Base-by-base conservation (phyloP, 495 filamentous ascomycete genomes). In the Aspergillus ellipticus region DNA sequence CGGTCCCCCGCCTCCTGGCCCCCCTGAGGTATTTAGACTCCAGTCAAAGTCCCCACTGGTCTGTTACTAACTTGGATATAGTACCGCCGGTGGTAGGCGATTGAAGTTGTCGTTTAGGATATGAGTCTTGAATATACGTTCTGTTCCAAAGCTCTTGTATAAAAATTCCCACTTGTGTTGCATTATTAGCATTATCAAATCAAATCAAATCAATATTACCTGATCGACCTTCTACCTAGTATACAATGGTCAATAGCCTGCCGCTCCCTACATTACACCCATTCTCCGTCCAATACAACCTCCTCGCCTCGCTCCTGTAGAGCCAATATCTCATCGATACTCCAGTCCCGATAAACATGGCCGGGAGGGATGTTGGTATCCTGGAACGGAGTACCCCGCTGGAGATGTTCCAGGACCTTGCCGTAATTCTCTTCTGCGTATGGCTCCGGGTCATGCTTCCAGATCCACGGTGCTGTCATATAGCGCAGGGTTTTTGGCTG, bases 371-470 rank as follows among this genome's bases (percentile, higher is more conserved):
- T 48, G 45, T 72, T 74, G 3, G 62, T 66, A 47, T 70, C 70
- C 35, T 55, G 55, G 50, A 70, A 72, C 11, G 61, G 50, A 1
- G 42, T 47, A 3, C 69, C 66, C 20, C 24, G 49, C 31, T 63
- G 48, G 1, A 72, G 37, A 60, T 69, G 64, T 15, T 49, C 68
- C 10, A 71, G 71, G 29, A 73, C 74, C 54, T 77, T 69, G 31
- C 65, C 64, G 49, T 79, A 84, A 50, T 82, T 75, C 53, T 82
- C 75, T 39, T 83, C 79, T 2, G 75, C 75, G 62, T 85, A 85
- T 42, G 63, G 68, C 71, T 89, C 85, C 11, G 83, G 79, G 54
- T 89, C 85, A 66, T 85, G 84, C 15, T 69, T 72, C 47, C 82
- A 73, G 31, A 89, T 58, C 85, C 84, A 88, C 42, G 20, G 9